Percentiles rank a stretch among this genome's conserved stretches.
Conservation (phyloP, 148 eudicot genomes). For the Chenopodium quinoa region DNA sequence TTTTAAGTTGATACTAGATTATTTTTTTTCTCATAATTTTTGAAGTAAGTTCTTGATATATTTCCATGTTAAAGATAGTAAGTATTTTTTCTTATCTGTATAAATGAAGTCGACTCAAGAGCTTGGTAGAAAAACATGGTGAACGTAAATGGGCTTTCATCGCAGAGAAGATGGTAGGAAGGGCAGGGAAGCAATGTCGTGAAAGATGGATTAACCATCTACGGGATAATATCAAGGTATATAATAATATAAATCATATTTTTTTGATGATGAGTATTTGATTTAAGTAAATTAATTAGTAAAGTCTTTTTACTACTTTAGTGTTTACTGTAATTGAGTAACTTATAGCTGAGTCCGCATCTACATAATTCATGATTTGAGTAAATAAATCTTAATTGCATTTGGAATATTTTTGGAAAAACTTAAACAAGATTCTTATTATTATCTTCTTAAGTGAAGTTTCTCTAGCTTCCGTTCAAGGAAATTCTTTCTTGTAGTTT, state of each 20-base stretch:
- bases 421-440: background rate
- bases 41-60: background rate
- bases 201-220: slow-evolving; percentile 87
- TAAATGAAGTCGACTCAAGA: slow-evolving; percentile 31
- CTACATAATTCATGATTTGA: background rate
- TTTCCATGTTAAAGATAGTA: background rate
- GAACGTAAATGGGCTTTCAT: slow-evolving; percentile 56
- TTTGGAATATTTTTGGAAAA: background rate
- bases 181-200: slow-evolving; percentile 84
- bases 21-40: background rate
- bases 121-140: slow-evolving; percentile 55
- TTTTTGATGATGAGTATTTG: background rate
- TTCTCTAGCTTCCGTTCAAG: too few species aligned
- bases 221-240: slow-evolving; percentile 79
- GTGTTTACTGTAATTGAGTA: background rate
- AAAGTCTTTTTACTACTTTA: background rate
- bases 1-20: background rate
- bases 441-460: background rate
- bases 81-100: background rate
- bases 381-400: background rate
- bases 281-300: too few species aligned
- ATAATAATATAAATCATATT: too few species aligned
- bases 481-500: too few species aligned
- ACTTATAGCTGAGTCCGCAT: too few species aligned
- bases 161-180: slow-evolving; percentile 47